A percentile compares a stretch with the other conserved stretches of the same genome.
phyloP scores from a whole-genome alignment of 805 yeast species.

The Candida chauliodis region DNA sequence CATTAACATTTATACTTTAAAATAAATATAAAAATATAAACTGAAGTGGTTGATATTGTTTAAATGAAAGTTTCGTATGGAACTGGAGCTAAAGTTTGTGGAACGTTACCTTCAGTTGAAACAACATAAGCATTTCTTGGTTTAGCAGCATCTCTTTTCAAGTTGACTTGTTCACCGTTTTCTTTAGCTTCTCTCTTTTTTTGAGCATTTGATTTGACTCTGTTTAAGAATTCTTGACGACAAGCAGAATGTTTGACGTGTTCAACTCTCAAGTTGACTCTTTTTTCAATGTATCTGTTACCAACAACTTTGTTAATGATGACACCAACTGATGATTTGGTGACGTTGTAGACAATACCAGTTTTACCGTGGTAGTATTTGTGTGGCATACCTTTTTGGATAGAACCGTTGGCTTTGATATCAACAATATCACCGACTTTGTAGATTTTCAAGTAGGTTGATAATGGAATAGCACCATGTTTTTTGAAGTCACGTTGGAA shows the following conservation, averaged over 20 bases:
- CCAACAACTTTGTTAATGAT: constrained; percentile 98
- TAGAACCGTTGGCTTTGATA: constrained; percentile 98
- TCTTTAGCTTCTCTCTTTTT: constrained; percentile 92
- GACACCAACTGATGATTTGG: constrained; percentile 98
- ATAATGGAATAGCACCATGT: constrained; percentile 92
- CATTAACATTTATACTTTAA: constrained; percentile 4
- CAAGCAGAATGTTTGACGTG: constrained; percentile 99
- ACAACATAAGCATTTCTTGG: constrained; percentile 93
- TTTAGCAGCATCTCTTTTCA: constrained; percentile 97
- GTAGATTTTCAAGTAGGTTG: constrained; percentile 97
- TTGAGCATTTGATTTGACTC: constrained; percentile 97
- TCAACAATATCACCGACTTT: constrained; percentile 99
- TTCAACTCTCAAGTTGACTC: constrained; percentile 97
- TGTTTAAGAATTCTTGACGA: constrained; percentile 97
- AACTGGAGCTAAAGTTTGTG: constrained; percentile 98
- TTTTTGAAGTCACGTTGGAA: constrained; percentile 99
- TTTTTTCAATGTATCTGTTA: constrained; percentile 98
- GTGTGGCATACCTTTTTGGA: constrained; percentile 99
- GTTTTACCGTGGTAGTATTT: constrained; percentile 99
- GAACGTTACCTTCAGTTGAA: constrained; percentile 75
- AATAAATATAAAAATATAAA: constrained; percentile 2
- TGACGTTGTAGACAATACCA: constrained; percentile 97
- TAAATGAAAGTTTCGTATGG: constrained; percentile 99
- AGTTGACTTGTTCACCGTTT: constrained; percentile 82
- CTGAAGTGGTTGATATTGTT: constrained; percentile 16